Conservation (phyloP, 495 filamentous ascomycete genomes). For the Glonium stellatum region DNA sequence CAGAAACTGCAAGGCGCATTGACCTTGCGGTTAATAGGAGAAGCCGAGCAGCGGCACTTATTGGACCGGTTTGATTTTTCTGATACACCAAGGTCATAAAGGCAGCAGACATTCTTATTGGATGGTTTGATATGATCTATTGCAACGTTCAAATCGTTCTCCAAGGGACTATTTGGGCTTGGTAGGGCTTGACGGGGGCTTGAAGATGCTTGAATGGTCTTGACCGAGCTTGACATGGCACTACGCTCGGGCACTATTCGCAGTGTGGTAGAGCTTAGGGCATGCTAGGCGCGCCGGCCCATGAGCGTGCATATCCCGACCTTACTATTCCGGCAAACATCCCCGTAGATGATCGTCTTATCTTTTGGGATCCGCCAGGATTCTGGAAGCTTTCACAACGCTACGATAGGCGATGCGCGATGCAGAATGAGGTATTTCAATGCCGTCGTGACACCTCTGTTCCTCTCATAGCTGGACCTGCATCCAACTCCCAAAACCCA, state of each 20-base stretch:
- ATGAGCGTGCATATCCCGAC: not conserved
- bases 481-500: not conserved
- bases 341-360: not conserved
- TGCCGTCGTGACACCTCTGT: not conserved
- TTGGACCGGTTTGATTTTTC: too few relatives aligned
- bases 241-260: not conserved
- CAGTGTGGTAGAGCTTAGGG: not conserved
- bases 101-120: too few relatives aligned
- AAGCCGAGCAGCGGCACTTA: too few relatives aligned
- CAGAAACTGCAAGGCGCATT: too few relatives aligned
- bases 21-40: too few relatives aligned
- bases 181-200: not conserved
- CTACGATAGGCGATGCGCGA: not conserved
- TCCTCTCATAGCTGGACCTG: not conserved
- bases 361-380: not conserved
- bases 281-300: not conserved
- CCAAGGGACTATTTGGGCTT: too few relatives aligned
- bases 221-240: not conserved
- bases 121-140: too few relatives aligned
- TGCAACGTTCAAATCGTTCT: too few relatives aligned
- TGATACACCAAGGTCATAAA: too few relatives aligned
- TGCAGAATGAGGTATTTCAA: not conserved
- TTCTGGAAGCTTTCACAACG: not conserved
- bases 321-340: not conserved
- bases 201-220: not conserved